These are phyloP conservation scores for Annulohypoxylon stygium DNA, from an alignment of 495 filamentous ascomycete species.

Conservation along the genomic window DNA sequence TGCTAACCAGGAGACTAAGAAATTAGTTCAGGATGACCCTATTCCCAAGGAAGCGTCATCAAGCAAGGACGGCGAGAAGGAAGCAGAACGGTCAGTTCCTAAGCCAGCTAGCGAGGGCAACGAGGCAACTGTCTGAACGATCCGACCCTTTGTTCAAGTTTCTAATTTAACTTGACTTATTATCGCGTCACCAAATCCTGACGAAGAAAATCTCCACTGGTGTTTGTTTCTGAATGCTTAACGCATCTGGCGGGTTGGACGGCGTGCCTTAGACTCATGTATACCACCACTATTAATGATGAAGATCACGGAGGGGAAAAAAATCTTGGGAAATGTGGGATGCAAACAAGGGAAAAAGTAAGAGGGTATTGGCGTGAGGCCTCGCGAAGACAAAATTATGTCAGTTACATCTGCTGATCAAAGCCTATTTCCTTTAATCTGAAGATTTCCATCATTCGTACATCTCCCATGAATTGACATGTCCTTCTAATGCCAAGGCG, in stretches of 20 bases:
- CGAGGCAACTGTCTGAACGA: constrained; percentile 65
- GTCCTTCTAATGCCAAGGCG: background rate
- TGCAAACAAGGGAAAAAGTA: constrained; percentile 30
- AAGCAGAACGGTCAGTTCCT: constrained; percentile 67
- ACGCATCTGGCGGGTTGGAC: constrained; percentile 21
- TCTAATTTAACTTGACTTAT: constrained; percentile 12
- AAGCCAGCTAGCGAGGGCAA: constrained; percentile 84
- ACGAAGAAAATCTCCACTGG: constrained; percentile 34
- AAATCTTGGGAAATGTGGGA: constrained; percentile 33
- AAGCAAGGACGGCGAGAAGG: constrained; percentile 73
- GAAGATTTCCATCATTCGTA: constrained; percentile 27
- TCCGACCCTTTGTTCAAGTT: background rate
- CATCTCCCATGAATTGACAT: constrained; percentile 7
- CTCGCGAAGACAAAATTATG: constrained; percentile 33
- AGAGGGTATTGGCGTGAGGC: constrained; percentile 33
- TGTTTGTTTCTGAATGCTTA: constrained; percentile 25
- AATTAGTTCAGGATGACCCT: constrained; percentile 55
- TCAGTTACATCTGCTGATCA: constrained; percentile 44
- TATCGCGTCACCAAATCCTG: constrained; percentile 21
- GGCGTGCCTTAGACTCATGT: constrained; percentile 39
- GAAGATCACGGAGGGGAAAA: constrained; percentile 41
- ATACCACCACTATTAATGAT: constrained; percentile 46
- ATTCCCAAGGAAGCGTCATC: constrained; percentile 65
- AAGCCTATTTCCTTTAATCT: constrained; percentile 41
- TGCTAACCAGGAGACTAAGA: constrained; percentile 73